Percentiles rank a stretch among this genome's conserved stretches.
Conservation (phyloP, 805 yeast genomes). For the Monosporozyma siamensis region DNA sequence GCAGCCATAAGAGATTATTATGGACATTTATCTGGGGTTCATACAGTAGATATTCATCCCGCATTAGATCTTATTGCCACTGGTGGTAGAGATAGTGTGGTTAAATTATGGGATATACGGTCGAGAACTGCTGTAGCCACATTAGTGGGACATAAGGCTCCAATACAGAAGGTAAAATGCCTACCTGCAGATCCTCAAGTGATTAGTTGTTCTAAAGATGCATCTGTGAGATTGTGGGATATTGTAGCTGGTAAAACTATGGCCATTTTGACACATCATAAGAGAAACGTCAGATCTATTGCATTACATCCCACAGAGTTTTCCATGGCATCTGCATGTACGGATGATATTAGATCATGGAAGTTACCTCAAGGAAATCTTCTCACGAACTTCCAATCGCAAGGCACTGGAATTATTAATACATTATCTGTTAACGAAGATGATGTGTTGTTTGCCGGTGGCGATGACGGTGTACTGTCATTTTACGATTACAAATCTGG, state of each 20-base stretch:
- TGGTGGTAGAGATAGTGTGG: conserved; percentile 82
- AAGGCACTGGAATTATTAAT: conserved; percentile 44
- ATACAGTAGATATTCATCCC: conserved; percentile 78
- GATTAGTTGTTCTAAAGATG: conserved; percentile 73
- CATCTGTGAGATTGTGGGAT: conserved; percentile 87
- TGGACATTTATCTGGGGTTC: conserved; percentile 89
- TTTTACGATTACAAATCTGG: conserved; percentile 77
- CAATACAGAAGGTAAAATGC: conserved; percentile 60
- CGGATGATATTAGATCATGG: conserved; percentile 81
- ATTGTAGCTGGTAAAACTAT: conserved; percentile 61
- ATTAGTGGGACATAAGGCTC: conserved; percentile 70
- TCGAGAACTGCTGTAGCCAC: conserved; percentile 66
- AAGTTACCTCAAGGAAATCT: conserved; percentile 67
- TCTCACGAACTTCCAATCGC: conserved; percentile 43
- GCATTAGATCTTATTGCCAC: conserved; percentile 71
- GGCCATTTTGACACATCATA: conserved; percentile 74
- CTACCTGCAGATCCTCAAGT: conserved; percentile 79
- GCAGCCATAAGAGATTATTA: conserved; percentile 77
- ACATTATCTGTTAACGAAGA: conserved; percentile 53
- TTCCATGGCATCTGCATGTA: conserved; percentile 72
- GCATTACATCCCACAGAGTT: conserved; percentile 57
- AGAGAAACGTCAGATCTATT: conserved; percentile 69
- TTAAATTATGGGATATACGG: conserved; percentile 90
- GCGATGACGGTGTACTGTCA: conserved; percentile 70
- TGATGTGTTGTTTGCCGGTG: conserved; percentile 68